Conservation (phyloP, 106 monocot species). For the Ottelia alismoides region DNA sequence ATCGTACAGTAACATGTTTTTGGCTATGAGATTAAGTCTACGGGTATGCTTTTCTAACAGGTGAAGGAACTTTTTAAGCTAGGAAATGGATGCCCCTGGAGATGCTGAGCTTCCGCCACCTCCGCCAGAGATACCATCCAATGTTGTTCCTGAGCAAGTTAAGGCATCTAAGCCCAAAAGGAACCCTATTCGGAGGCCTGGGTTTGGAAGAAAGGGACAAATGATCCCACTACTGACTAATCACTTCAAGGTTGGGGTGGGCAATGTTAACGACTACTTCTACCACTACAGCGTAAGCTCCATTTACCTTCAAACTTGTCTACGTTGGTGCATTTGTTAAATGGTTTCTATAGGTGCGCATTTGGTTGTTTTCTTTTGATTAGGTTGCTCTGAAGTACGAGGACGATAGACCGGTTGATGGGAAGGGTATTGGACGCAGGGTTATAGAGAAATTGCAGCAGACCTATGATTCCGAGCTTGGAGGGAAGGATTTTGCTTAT, state of each 20-base stretch:
- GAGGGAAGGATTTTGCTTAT: slow-evolving; percentile 59
- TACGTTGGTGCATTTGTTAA: not conserved
- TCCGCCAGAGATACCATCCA: slow-evolving; percentile 38
- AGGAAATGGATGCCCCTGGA: slow-evolving; percentile 3
- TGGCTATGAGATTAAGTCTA: no score
- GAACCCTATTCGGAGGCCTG: slow-evolving; percentile 38
- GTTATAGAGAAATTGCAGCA: slow-evolving; percentile 51
- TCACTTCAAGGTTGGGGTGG: slow-evolving; percentile 52
- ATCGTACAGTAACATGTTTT: no score
- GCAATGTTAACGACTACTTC: slow-evolving; percentile 46
- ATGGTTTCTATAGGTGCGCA: not conserved
- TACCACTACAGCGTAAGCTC: slow-evolving; percentile 76
- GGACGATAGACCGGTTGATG: slow-evolving; percentile 33
- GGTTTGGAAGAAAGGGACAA: slow-evolving; percentile 41
- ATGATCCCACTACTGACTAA: slow-evolving; percentile 42
- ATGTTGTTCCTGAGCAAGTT: slow-evolving; percentile 27
- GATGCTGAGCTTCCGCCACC: slow-evolving; percentile 38
- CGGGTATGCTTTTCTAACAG: no score
- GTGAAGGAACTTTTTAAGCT: not conserved
- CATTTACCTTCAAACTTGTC: not conserved
- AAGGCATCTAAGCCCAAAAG: slow-evolving; percentile 44
- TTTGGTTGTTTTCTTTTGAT: not conserved
- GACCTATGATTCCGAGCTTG: slow-evolving; percentile 56
- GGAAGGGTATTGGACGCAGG: slow-evolving; percentile 52
- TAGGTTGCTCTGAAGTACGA: slow-evolving; percentile 53